Evolutionary conservation across 2,329 filamentous ascomycete species (phyloP), one percentile per base, ranked within the genome.

Genomic region (Dactylellina haptotyla): DNA sequence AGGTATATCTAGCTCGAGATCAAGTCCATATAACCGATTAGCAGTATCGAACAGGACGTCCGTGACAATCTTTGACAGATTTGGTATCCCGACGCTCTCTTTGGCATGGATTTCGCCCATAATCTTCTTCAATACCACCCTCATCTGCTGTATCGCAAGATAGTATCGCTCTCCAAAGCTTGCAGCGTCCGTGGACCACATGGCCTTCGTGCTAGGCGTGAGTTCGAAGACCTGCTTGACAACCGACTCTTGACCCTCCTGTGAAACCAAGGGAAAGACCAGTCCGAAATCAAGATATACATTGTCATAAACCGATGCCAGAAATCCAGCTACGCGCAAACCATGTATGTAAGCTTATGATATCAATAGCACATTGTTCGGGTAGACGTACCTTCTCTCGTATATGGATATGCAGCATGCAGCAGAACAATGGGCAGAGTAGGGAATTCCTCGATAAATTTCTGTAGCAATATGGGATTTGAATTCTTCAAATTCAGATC

Each of bases 211-310:
- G 12, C 65, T 65, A 5, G 77, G 77, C 1, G 76, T 67, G 3
- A 78, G 56, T 79, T 96, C 92, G 6, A 96, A 81, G 0, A 90
- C 87, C 78, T 95, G 87, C 46, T 88, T 86, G 10, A 96, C 76
- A 0, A 92, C 85, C 0, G 83, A 83, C 76, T 90, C 88, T 79
- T 96, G 91, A 0, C 91, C 92, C 69, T 92, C 87, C 53, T 89
- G 86, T 75, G 89, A 93, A 37, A 95, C 80, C 80, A 88, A 89
- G 0, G 91, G 91, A 72, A 95, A 96, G 0, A 95, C 89, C 78
- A 93, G 89, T 0, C 92, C 91, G 61, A 96, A 87, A 78, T 96
- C 92, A 10, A 92, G 86, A 78, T 92, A 95, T 1, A 91, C 90
- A 78, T 96, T 94, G 23, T 86, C 83, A 79, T 93, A 95, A 20